phyloP scores from a whole-genome alignment of 495 filamentous ascomycete genomes.

The Elasticomyces elasticus region DNA sequence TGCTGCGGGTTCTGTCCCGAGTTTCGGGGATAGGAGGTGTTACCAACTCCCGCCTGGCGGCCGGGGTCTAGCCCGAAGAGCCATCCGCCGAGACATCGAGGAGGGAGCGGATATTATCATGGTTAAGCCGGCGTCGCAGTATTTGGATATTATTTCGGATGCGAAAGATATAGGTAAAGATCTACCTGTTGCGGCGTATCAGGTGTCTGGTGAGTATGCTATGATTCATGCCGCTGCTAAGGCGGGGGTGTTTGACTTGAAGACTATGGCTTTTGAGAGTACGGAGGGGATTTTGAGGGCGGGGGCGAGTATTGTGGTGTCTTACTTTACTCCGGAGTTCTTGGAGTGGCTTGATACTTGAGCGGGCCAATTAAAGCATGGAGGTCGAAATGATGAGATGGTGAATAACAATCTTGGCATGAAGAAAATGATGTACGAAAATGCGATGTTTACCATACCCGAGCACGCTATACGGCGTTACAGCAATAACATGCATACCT shows the following conservation, averaged over 20 bases:
- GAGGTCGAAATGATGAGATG: too few species aligned
- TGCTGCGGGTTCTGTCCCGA: slow-evolving; percentile 82
- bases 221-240: slow-evolving; percentile 97
- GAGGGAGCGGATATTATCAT: slow-evolving; percentile 98
- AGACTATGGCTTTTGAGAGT: slow-evolving; percentile 88
- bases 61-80: slow-evolving; percentile 83
- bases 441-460: too few species aligned
- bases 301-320: slow-evolving; percentile 82
- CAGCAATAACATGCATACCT: too few species aligned
- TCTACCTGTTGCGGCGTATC: slow-evolving; percentile 87
- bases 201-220: slow-evolving; percentile 92
- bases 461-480: too few species aligned
- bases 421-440: too few species aligned
- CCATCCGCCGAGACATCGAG: slow-evolving; percentile 77
- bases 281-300: slow-evolving; percentile 88
- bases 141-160: slow-evolving; percentile 91
- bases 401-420: too few species aligned
- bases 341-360: slow-evolving; percentile 63
- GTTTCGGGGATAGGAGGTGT: slow-evolving; percentile 89
- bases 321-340: slow-evolving; percentile 90
- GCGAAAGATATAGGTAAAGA: slow-evolving; percentile 87
- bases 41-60: slow-evolving; percentile 92
- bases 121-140: slow-evolving; percentile 93
- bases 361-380: background rate
- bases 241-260: slow-evolving; percentile 94